Evolutionary conservation across 208 protist genomes (phyloP).

Genomic region (Acanthamoeba quina): DNA sequence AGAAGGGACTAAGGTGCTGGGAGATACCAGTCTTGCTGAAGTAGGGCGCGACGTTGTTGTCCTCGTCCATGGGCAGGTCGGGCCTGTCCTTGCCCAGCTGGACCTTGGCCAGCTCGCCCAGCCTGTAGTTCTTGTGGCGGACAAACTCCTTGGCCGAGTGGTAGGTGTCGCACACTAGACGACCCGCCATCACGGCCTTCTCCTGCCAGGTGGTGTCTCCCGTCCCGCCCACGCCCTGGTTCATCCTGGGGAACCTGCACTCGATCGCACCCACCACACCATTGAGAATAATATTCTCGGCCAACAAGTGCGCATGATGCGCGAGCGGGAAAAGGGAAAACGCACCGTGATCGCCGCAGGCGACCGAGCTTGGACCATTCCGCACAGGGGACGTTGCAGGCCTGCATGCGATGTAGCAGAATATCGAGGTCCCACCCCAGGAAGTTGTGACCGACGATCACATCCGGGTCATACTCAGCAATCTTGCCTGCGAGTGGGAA

Average conservation of each 20-base stretch:
- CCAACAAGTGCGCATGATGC: neutral
- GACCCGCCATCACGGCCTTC: conserved; percentile 93
- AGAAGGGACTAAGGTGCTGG: neutral
- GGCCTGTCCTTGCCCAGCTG: conserved; percentile 82
- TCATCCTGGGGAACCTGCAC: conserved; percentile 43
- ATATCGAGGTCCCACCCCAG: conserved; percentile 97
- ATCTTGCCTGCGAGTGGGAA: conserved; percentile 84
- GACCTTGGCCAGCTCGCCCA: conserved; percentile 80
- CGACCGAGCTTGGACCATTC: conserved; percentile 93
- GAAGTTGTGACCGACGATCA: conserved; percentile 98
- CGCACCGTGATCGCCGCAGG: conserved; percentile 64
- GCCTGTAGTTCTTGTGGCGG: conserved; percentile 85
- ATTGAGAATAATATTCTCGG: neutral
- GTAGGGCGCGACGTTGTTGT: conserved; percentile 35
- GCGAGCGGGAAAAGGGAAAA: neutral
- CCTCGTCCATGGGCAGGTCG: conserved; percentile 63
- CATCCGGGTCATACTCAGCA: conserved; percentile 94
- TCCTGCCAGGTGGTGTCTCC: conserved; percentile 89
- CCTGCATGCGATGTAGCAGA: conserved; percentile 95
- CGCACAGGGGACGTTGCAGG: conserved; percentile 88
- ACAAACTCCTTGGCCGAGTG: conserved; percentile 93
- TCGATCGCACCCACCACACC: neutral
- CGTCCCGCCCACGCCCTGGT: neutral
- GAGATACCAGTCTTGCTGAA: neutral
- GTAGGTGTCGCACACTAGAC: conserved; percentile 97